These are phyloP conservation scores for Nicotiana attenuata DNA, from an alignment of 257 asterid species.

Conservation along the genomic window DNA sequence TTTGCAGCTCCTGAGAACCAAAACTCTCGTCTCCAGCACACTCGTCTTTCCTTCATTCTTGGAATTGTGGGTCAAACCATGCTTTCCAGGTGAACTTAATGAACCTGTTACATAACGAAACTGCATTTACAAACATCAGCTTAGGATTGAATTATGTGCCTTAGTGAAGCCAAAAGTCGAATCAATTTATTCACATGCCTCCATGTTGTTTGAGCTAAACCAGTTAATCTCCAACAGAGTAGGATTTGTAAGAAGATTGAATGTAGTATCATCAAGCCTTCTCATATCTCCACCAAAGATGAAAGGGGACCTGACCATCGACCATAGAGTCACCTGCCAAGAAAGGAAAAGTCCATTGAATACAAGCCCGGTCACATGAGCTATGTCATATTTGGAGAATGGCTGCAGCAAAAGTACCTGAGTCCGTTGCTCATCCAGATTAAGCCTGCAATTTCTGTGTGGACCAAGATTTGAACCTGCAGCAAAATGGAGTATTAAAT, in stretches of 20 bases:
- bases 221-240: constrained; percentile 75
- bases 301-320: constrained; percentile 87
- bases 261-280: constrained; percentile 39
- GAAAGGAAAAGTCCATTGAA: neutral
- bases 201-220: constrained; percentile 75
- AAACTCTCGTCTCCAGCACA: constrained; percentile 19
- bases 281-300: constrained; percentile 99
- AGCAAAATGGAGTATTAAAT: neutral
- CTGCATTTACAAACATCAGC: constrained; percentile 36
- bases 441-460: constrained; percentile 58
- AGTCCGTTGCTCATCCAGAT: constrained; percentile 62
- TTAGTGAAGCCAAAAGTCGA: neutral
- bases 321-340: constrained; percentile 85
- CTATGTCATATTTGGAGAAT: neutral
- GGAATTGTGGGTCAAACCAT: constrained; percentile 8
- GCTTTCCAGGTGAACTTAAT: constrained; percentile 2
- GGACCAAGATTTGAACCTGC: constrained; percentile 78
- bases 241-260: constrained; percentile 67
- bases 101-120: constrained; percentile 44
- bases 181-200: constrained; percentile 44
- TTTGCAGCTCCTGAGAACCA: constrained; percentile 64
- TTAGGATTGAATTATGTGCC: constrained; percentile 12
- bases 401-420: constrained; percentile 43
- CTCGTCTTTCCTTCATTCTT: constrained; percentile 8
- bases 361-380: neutral